A percentile compares a stretch with the other conserved stretches of the same genome.
Conservation (phyloP, 2,329 filamentous ascomycete species). For the Aspergillus transmontanensis region DNA sequence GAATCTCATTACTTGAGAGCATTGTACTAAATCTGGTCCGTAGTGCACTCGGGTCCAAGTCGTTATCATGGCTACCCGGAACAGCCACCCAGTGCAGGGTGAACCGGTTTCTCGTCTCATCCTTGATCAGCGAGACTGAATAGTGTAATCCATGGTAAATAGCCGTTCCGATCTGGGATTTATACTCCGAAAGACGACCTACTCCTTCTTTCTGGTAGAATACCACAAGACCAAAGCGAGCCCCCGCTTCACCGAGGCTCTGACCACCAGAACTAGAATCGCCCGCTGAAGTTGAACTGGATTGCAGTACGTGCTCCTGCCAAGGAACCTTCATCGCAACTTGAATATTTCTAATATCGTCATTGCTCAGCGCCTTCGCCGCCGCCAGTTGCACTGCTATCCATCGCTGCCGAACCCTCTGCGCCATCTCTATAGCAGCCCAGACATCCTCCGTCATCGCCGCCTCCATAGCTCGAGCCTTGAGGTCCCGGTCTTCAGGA, state of each 20-base stretch:
- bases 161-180: conserved; percentile 14
- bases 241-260: conserved; percentile 2
- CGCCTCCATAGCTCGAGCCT: too few relatives aligned
- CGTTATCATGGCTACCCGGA: conserved; percentile 1
- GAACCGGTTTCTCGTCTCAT: conserved; percentile 12
- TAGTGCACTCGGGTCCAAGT: conserved; percentile 7
- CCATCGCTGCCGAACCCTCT: too few relatives aligned
- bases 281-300: background rate
- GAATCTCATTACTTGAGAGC: conserved; percentile 8
- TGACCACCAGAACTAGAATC: background rate
- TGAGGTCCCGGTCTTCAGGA: too few relatives aligned
- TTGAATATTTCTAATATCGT: conserved; percentile 15
- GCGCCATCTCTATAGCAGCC: too few relatives aligned
- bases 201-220: conserved; percentile 5
- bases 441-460: too few relatives aligned
- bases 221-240: conserved; percentile 15
- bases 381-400: too few relatives aligned
- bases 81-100: conserved; percentile 13
- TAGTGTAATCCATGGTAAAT: conserved; percentile 15
- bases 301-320: conserved; percentile 16
- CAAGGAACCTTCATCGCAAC: conserved; percentile 14
- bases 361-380: background rate
- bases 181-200: conserved; percentile 7
- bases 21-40: conserved; percentile 8
- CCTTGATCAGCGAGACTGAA: conserved; percentile 8